Base-by-base conservation (phyloP, 2,329 filamentous ascomycete genomes). In the Trichophyton equinum region DNA sequence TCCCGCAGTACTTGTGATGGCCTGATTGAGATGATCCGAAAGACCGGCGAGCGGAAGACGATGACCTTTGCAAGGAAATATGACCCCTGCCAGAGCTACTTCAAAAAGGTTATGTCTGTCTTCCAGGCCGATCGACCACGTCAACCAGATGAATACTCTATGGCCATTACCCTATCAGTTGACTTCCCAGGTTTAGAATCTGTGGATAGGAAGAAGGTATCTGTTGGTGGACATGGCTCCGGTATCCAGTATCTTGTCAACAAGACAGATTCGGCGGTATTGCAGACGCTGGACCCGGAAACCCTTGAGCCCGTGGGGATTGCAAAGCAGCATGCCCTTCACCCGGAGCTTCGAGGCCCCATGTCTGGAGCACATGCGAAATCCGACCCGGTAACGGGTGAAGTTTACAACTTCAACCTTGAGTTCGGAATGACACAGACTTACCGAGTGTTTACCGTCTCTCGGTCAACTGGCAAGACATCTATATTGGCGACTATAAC, bases 371-470 rank as follows among this genome's bases (percentile, higher is more conserved):
- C 89, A 0, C 90, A 95, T 70, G 83, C 86, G 0, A 84, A 86
- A 60, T 80, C 82, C 0, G 88, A 94, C 69, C 87, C 86, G 0
- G 72, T 74, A 0, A 91, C 85, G 0, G 89, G 89, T 5, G 88
- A 94, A 64, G 69, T 88, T 5, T 92, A 83, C 78, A 95, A 94
- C 73, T 92, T 83, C 74, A 95, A 95, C 68, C 80, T 91, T n/a
- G 79, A 84, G 0, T 70, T 88, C 18, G 85, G 84, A 0, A 72
- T 70, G 0, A 69, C 68, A 0, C 71, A 82, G 0, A 82, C 78
- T 0, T 94, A 92, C 69, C 83, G 86, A 15, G 69, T 94, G 15
- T 94, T 91, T 71, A 75, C 80, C 1, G 81, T 84, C 1, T 85
- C 81, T 18, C 81, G 83, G 0, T 70, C 78, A 0, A 86, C 83